phyloP scores from a whole-genome alignment of 2,329 filamentous ascomycete species.

The Alternaria triticina region DNA sequence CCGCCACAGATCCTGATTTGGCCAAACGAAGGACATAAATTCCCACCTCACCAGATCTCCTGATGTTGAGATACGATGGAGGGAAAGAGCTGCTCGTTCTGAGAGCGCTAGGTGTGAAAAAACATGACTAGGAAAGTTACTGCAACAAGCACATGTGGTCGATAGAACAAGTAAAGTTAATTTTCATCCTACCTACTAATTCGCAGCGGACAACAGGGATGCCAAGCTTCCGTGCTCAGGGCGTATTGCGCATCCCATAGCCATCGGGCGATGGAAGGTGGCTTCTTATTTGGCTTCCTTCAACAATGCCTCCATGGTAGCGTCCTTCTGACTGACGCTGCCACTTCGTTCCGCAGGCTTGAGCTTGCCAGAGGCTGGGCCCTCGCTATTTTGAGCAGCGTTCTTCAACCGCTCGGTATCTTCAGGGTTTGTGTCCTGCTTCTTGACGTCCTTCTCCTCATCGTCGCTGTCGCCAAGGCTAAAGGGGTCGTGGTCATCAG shows the following conservation, averaged over 20 bases:
- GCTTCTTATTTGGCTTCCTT: constrained; percentile 42
- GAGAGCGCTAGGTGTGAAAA: neutral
- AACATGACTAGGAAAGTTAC: neutral
- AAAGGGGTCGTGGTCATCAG: constrained; percentile 89
- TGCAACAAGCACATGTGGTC: neutral
- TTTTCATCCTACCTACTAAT: neutral
- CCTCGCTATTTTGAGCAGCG: constrained; percentile 50
- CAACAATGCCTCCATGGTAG: constrained; percentile 55
- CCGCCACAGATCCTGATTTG: neutral
- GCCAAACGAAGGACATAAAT: neutral
- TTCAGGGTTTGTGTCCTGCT: constrained; percentile 64
- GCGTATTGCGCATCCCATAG: neutral
- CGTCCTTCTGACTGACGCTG: constrained; percentile 53
- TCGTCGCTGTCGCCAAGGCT: constrained; percentile 96
- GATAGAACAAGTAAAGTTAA: neutral
- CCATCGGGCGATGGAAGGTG: neutral
- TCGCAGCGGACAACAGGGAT: neutral
- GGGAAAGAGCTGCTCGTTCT: no score
- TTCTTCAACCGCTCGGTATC: constrained; percentile 59
- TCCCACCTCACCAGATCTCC: neutral
- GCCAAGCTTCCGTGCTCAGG: neutral
- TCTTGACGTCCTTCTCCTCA: constrained; percentile 72
- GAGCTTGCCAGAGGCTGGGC: constrained; percentile 31
- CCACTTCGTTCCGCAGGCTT: constrained; percentile 51
- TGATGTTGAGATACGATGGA: neutral